A percentile compares a stretch with the other conserved stretches of the same genome.
Conservation (phyloP, 163 green algal species). For the Scenedesmus sp. region DNA sequence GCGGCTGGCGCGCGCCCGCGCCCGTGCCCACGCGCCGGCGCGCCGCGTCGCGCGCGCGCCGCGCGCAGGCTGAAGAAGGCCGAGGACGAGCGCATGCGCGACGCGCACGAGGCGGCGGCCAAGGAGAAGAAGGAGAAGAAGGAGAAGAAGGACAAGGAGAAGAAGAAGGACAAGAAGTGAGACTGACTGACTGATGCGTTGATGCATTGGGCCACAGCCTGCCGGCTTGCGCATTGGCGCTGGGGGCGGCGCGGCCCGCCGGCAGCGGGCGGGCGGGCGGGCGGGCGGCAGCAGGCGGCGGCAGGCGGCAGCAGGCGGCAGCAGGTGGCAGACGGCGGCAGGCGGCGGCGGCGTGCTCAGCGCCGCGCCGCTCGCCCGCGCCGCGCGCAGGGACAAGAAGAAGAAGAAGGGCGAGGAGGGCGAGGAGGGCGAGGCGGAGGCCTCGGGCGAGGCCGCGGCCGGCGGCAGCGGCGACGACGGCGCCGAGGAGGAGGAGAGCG, state of each 20-base stretch:
- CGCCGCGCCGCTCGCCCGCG: neutral
- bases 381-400: conserved; percentile 60
- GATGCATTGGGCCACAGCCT: neutral
- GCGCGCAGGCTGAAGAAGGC: conserved; percentile 83
- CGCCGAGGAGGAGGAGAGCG: conserved; percentile 72
- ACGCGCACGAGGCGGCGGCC: conserved; percentile 63
- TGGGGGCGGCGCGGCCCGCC: too few species aligned
- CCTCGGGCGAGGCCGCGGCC: conserved; percentile 46
- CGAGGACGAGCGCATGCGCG: conserved; percentile 89
- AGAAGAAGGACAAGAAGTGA: conserved; percentile 61
- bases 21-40: too few species aligned
- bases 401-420: conserved; percentile 57
- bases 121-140: conserved; percentile 81
- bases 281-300: neutral
- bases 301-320: neutral
- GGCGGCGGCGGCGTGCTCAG: neutral
- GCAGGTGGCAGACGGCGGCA: neutral
- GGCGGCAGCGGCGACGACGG: conserved; percentile 50
- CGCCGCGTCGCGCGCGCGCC: too few species aligned
- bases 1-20: too few species aligned
- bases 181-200: neutral
- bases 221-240: too few species aligned
- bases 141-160: conserved; percentile 81
- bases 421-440: conserved; percentile 42
- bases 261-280: too few species aligned